phyloP scores from a whole-genome alignment of 2,329 filamentous ascomycete species.

The Colletotrichum abscissum region DNA sequence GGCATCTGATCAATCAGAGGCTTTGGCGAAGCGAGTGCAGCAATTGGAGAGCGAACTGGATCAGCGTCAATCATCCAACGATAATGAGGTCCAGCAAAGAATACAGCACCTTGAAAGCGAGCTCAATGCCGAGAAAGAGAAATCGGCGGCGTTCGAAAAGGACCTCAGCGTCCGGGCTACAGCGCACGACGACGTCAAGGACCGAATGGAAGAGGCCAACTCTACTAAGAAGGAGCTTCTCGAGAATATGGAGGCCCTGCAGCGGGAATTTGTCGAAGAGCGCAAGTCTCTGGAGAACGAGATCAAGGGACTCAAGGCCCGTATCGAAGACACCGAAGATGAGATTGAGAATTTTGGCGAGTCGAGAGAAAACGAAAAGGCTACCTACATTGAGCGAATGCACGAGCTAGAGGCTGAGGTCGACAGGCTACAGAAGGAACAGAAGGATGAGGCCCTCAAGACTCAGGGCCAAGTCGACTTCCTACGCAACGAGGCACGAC shows the following conservation, averaged over 20 bases:
- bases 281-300: slow-evolving; percentile 86
- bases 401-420: slow-evolving; percentile 78
- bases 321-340: slow-evolving; percentile 90
- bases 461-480: slow-evolving; percentile 72
- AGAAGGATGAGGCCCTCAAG: slow-evolving; percentile 67
- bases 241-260: slow-evolving; percentile 92
- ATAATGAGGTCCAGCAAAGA: slow-evolving; percentile 57
- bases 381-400: slow-evolving; percentile 75
- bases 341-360: slow-evolving; percentile 88
- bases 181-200: slow-evolving; percentile 71
- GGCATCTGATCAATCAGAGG: slow-evolving; percentile 60
- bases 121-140: slow-evolving; percentile 73
- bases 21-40: slow-evolving; percentile 59
- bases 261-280: slow-evolving; percentile 88
- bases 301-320: slow-evolving; percentile 78
- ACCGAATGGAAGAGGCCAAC: slow-evolving; percentile 84
- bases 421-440: slow-evolving; percentile 69
- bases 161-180: slow-evolving; percentile 71
- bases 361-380: slow-evolving; percentile 84
- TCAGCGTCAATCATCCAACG: slow-evolving; percentile 58
- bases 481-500: slow-evolving; percentile 68
- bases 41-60: slow-evolving; percentile 70
- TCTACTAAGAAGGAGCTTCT: slow-evolving; percentile 95
- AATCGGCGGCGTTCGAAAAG: slow-evolving; percentile 73
- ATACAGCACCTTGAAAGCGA: slow-evolving; percentile 71